These are phyloP conservation scores for Diaporthe aspalathi DNA, from an alignment of 2,329 filamentous ascomycete species.

Conservation along the genomic window DNA sequence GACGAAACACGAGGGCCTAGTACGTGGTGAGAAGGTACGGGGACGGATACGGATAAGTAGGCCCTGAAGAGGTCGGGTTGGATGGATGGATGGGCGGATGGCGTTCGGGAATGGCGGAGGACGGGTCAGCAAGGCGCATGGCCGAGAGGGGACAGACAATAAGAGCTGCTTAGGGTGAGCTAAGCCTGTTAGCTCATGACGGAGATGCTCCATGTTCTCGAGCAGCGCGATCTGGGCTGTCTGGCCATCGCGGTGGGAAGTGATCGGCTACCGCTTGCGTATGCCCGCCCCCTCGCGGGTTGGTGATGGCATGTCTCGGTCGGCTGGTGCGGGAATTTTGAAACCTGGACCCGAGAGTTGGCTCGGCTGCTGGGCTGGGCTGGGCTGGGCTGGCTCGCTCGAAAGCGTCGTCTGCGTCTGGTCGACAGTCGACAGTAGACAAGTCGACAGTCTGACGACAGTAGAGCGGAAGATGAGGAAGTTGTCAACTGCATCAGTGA, in stretches of 20 bases:
- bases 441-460: no score
- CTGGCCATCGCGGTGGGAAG: neutral
- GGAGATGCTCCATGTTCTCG: neutral
- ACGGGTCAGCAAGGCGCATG: neutral
- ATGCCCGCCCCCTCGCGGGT: neutral
- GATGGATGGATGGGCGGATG: neutral
- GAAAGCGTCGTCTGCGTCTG: slow-evolving; percentile 3
- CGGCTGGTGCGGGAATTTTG: neutral
- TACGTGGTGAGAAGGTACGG: slow-evolving; percentile 9
- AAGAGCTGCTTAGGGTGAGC: neutral
- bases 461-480: neutral
- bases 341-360: neutral
- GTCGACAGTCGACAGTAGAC: no score
- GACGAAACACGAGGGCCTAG: slow-evolving; percentile 14
- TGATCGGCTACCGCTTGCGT: slow-evolving; percentile 34
- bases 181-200: slow-evolving; percentile 24
- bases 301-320: slow-evolving; percentile 19
- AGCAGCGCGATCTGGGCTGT: no score
- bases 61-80: neutral
- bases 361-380: neutral
- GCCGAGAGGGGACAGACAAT: slow-evolving; percentile 8
- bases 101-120: neutral
- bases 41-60: slow-evolving; percentile 1
- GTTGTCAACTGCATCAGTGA: slow-evolving; percentile 16
- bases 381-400: neutral